phyloP scores from a whole-genome alignment of 805 yeast species.

The Lipomyces oligophaga region DNA sequence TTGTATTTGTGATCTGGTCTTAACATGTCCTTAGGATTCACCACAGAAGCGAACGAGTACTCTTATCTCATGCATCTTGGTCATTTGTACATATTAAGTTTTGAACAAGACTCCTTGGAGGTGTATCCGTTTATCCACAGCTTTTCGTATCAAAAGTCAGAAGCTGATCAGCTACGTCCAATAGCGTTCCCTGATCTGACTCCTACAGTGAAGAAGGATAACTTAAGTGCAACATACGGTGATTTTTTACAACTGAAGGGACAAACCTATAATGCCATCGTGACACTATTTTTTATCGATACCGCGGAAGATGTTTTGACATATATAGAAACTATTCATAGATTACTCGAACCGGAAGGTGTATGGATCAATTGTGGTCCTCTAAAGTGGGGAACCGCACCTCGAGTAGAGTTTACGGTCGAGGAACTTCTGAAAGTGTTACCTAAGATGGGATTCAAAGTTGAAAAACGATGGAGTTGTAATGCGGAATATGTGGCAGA shows the following conservation, averaged over 20 bases:
- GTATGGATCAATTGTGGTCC: conserved; percentile 93
- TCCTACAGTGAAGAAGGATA: conserved; percentile 13
- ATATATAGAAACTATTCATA: conserved; percentile 63
- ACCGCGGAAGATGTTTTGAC: conserved; percentile 84
- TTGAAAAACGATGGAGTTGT: conserved; percentile 32
- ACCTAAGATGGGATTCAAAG: conserved; percentile 58
- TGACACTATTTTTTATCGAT: conserved; percentile 72
- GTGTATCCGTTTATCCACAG: conserved; percentile 50
- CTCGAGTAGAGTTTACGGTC: conserved; percentile 60
- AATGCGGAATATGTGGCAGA: conserved; percentile 36
- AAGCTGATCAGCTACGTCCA: conserved; percentile 50
- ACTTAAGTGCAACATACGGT: conserved; percentile 39
- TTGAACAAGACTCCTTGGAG: conserved; percentile 18
- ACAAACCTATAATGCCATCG: conserved; percentile 41
- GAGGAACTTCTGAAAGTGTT: conserved; percentile 64
- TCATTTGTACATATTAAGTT: conserved; percentile 33
- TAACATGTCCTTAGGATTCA: conserved; percentile 34
- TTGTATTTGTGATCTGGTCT: background rate
- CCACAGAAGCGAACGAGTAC: conserved; percentile 71
- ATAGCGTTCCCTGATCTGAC: conserved; percentile 40
- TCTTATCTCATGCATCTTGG: conserved; percentile 73
- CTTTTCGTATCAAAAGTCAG: conserved; percentile 59
- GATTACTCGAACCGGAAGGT: conserved; percentile 48
- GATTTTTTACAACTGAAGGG: conserved; percentile 59
- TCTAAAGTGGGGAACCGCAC: conserved; percentile 84